A percentile compares a stretch with the other conserved stretches of the same genome.
Evolutionary conservation across 352 stramenopile genomes (phyloP).

Genomic region (Pythium coloratum): DNA sequence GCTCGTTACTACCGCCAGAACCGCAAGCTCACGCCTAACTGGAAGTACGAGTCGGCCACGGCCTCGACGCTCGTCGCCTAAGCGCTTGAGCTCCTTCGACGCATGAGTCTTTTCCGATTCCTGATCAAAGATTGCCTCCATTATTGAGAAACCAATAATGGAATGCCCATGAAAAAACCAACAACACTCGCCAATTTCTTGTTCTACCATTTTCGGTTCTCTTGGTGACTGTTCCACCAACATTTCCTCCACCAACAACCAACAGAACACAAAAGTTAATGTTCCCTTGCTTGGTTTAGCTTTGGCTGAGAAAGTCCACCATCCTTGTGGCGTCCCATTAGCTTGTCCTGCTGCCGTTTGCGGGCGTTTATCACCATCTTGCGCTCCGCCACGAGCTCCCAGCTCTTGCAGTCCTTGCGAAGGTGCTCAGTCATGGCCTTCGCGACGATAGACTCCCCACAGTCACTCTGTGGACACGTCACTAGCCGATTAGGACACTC

Average conservation of each 20-base stretch:
- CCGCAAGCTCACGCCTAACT: conserved; percentile 98
- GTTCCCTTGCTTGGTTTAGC: neutral
- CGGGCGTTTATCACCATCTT: conserved; percentile 39
- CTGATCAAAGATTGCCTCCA: conserved; percentile 30
- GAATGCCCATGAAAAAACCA: conserved; percentile 19
- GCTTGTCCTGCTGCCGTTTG: conserved; percentile 14
- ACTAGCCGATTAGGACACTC: conserved; percentile 54
- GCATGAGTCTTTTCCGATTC: conserved; percentile 17
- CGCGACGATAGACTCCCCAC: conserved; percentile 50
- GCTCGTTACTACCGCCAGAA: conserved; percentile 99
- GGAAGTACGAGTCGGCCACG: conserved; percentile 99
- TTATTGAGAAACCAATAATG: neutral
- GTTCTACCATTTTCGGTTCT: conserved; percentile 10
- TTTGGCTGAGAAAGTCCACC: conserved; percentile 3
- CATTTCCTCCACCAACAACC: neutral
- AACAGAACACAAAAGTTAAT: conserved; percentile 7
- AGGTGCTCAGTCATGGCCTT: conserved; percentile 42
- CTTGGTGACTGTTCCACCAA: neutral
- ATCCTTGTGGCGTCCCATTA: neutral
- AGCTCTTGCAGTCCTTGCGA: conserved; percentile 39
- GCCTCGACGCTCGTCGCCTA: conserved; percentile 99
- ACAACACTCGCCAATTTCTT: conserved; percentile 22
- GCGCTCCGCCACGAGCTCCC: conserved; percentile 24
- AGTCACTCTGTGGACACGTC: conserved; percentile 48
- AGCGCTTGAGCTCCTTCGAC: conserved; percentile 36